Base-by-base conservation (phyloP, 2,329 filamentous ascomycete species). In the Penicillium concentricum region DNA sequence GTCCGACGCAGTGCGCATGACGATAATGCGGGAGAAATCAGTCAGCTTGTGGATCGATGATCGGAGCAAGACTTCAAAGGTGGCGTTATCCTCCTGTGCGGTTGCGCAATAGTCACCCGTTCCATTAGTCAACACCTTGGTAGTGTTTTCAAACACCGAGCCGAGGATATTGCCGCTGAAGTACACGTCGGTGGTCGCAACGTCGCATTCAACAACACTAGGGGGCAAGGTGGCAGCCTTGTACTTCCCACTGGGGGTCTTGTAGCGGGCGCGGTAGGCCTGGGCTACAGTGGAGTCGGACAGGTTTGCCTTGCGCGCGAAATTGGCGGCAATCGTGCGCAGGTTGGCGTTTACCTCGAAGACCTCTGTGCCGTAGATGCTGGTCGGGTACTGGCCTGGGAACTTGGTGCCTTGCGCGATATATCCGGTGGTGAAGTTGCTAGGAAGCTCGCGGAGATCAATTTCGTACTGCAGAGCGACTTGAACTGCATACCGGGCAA, bases 391-490 rank as follows among this genome's bases (percentile, higher is more conserved):
- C 44, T 85, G 70, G 43, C 79, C 72, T 0, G 87, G 85, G 6
- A 69, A 63, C 24, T 78, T 70, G 22, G 81, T 78, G 16, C 87
- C 88, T 65, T 84, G 86, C 1, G 87, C 82, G 30, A 91, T 79
- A 69, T 91, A 91, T 5, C 88, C 87, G 0, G 87, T 88, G 0
- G 81, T 76, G 73, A 82, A 90, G 70, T 86, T 86, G 2, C 69
- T 67, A 0, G 87, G 86, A 34, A 90, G 82, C 59, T 90, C 87
- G 34, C 88, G 82, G 1, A 83, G 76, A 64, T 91, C 88, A 59
- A 92, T 84, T 72, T 92, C 89, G 62, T 91, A 89, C 71, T 92
- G 88, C 51, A 91, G 77, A 0, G 86, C 88, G 3, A 91, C 87
- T 68, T 92, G 89, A 5, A 92, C 81, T 0, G 87, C 84, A 67